Percentiles rank a stretch among this genome's conserved stretches.
These are phyloP conservation scores for Trichocladium antarcticum DNA, from an alignment of 495 filamentous ascomycete species.

Conservation along the genomic window DNA sequence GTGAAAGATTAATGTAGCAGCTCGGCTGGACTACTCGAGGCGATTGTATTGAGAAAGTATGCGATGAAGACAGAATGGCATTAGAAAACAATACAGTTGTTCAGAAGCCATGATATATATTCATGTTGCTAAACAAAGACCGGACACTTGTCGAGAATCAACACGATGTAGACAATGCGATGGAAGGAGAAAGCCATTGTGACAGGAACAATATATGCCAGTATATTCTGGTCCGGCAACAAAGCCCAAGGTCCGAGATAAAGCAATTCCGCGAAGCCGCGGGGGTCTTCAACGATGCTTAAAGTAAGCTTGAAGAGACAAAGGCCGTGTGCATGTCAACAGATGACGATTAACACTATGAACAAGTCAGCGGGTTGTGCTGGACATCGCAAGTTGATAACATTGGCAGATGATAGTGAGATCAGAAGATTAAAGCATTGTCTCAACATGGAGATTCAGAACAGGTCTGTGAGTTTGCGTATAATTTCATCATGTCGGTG, in stretches of 20 bases:
- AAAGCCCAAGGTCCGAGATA: not conserved
- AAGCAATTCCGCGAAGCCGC: not conserved
- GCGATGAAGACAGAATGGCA: not conserved
- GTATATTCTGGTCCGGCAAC: not conserved
- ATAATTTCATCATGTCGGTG: slow-evolving; percentile 35
- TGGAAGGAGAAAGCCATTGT: slow-evolving; percentile 4
- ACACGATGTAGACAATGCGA: not conserved
- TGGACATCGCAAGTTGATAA: not conserved
- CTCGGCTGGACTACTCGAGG: slow-evolving; percentile 2
- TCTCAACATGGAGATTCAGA: slow-evolving; percentile 44
- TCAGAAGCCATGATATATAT: not conserved
- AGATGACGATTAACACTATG: not conserved
- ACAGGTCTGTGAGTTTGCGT: slow-evolving; percentile 48
- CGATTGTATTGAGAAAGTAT: not conserved
- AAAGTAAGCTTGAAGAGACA: slow-evolving; percentile 4
- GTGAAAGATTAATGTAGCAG: not conserved
- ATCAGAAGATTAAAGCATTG: slow-evolving; percentile 35
- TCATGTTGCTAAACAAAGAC: not conserved
- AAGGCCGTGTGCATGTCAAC: not conserved
- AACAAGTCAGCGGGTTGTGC: not conserved
- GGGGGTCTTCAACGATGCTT: not conserved
- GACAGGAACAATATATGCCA: not conserved
- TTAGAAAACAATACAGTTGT: slow-evolving; percentile 1
- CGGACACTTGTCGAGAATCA: not conserved
- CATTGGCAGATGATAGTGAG: not conserved